Conservation (phyloP, 148 eudicot species). For the Nyssa sinensis region DNA sequence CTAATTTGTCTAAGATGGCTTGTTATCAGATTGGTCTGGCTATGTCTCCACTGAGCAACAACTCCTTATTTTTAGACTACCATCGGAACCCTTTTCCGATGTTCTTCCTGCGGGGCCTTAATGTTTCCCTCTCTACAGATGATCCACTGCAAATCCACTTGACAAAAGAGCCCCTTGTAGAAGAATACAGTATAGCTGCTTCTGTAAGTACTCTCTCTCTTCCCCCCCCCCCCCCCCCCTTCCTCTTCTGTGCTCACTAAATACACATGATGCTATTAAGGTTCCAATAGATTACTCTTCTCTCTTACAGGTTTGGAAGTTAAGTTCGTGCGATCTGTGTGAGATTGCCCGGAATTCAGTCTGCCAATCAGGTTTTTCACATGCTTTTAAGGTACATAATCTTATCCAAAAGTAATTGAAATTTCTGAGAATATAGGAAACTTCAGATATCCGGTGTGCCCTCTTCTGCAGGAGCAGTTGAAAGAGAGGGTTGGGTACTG, state of each 20-base stretch:
- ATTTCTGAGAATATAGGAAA: neutral
- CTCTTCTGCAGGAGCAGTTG: neutral
- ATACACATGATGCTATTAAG: neutral
- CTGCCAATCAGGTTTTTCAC: conserved; percentile 95
- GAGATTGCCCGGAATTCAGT: conserved; percentile 99
- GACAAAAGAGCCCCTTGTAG: conserved; percentile 95
- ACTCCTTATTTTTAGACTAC: conserved; percentile 92
- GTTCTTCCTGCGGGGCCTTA: conserved; percentile 91
- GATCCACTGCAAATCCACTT: conserved; percentile 97
- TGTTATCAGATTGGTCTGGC: conserved; percentile 87
- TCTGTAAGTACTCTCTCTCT: conserved; percentile 53
- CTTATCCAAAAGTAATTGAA: neutral
- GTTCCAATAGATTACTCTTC: conserved; percentile 6
- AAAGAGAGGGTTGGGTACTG: too few relatives aligned
- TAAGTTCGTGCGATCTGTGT: conserved; percentile 91
- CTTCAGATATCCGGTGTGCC: neutral
- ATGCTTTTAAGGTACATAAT: conserved; percentile 76
- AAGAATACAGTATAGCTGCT: conserved; percentile 99
- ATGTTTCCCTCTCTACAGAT: conserved; percentile 97
- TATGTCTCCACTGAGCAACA: conserved; percentile 99
- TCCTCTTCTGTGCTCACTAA: neutral
- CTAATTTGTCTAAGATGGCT: neutral
- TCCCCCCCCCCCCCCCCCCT: neutral
- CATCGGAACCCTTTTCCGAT: conserved; percentile 97
- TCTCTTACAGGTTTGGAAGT: conserved; percentile 79